These are phyloP conservation scores for Mimosa bimucronata DNA, from an alignment of 306 rosid genomes.

Conservation along the genomic window DNA sequence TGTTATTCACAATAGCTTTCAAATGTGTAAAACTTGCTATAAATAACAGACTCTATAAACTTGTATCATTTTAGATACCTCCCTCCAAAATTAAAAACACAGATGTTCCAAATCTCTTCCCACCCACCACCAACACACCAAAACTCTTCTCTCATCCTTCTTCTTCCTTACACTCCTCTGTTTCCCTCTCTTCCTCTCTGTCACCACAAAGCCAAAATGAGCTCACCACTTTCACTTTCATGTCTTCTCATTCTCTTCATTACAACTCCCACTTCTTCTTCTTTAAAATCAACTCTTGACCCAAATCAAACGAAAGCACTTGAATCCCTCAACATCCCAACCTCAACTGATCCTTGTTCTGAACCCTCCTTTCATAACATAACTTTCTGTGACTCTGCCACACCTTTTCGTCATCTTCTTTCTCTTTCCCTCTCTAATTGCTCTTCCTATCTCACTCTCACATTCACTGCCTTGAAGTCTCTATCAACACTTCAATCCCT, in stretches of 20 bases:
- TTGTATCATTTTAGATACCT: not conserved
- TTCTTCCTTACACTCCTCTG: not conserved
- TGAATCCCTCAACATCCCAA: conserved; percentile 81
- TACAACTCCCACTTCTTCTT: not conserved
- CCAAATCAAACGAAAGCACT: conserved; percentile 76
- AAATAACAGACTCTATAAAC: not conserved
- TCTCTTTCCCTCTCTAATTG: conserved; percentile 71
- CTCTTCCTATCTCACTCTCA: conserved; percentile 57
- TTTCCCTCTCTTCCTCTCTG: conserved; percentile 43
- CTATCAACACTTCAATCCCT: conserved; percentile 77
- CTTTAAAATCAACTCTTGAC: conserved; percentile 54
- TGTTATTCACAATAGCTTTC: not conserved
- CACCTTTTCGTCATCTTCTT: conserved; percentile 77
- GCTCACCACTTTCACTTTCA: not conserved
- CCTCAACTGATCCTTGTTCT: conserved; percentile 66
- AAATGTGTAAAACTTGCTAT: not conserved
- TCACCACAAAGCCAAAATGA: not conserved
- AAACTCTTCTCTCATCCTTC: not conserved
- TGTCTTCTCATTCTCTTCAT: not conserved
- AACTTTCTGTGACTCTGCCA: conserved; percentile 72
- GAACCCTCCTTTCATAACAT: conserved; percentile 44
- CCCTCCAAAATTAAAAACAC: not conserved
- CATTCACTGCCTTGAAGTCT: conserved; percentile 81
- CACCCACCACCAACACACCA: not conserved
- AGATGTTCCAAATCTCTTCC: not conserved